Percentiles rank a stretch among this genome's conserved stretches.
Evolutionary conservation across 2,329 filamentous ascomycete species (phyloP).

Genomic region (Monilinia fructicola): DNA sequence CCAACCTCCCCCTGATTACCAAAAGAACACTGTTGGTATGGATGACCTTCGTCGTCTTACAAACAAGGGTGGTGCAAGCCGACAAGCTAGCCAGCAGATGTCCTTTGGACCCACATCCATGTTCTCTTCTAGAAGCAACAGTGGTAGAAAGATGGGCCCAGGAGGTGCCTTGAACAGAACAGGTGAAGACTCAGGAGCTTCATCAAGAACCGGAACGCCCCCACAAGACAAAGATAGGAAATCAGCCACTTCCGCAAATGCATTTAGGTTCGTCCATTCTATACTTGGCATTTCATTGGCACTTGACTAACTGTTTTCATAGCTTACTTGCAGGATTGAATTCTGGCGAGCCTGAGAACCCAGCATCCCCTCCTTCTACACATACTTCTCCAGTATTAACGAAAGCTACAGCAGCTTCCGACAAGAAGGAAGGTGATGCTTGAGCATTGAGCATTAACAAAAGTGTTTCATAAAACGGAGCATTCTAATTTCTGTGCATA

Average conservation of each 20-base stretch:
- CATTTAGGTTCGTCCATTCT: conserved; percentile 74
- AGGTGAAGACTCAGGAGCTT: conserved; percentile 81
- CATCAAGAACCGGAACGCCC: conserved; percentile 87
- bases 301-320: conserved; percentile 36
- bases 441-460: conserved; percentile 39
- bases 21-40: conserved; percentile 80
- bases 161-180: conserved; percentile 70
- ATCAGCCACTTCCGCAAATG: conserved; percentile 74
- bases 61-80: conserved; percentile 58
- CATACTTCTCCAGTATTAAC: conserved; percentile 64
- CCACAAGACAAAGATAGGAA: conserved; percentile 66
- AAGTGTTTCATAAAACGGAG: conserved; percentile 41
- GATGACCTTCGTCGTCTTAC: conserved; percentile 85
- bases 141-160: conserved; percentile 76
- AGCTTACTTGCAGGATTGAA: conserved; percentile 55
- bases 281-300: not conserved
- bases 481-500: conserved; percentile 48
- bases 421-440: conserved; percentile 54
- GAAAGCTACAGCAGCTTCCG: conserved; percentile 58
- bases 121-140: conserved; percentile 87
- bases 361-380: conserved; percentile 68
- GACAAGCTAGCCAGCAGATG: conserved; percentile 58
- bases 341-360: conserved; percentile 56
- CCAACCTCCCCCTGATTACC: conserved; percentile 67
- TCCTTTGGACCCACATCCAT: conserved; percentile 81